A percentile compares a stretch with the other conserved stretches of the same genome.
Evolutionary conservation across 1,284 basidiomycete genomes (phyloP).

Genomic region (Apiotrichum veenhuisii): DNA sequence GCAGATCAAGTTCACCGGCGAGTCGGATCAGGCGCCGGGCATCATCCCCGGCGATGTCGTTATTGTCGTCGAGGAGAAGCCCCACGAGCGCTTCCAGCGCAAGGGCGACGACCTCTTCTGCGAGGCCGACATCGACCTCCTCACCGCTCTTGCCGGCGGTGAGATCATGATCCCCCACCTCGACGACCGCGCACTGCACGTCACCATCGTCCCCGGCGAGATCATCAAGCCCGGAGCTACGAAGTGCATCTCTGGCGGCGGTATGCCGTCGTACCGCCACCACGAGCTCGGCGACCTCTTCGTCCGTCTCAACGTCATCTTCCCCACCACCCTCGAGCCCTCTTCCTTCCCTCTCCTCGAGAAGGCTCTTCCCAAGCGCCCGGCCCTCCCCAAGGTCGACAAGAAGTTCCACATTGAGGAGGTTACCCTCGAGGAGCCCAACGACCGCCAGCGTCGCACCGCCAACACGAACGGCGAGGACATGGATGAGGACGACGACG

Average conservation of each 20-base stretch:
- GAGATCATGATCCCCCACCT: conserved; percentile 88
- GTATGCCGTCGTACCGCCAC: conserved; percentile 97
- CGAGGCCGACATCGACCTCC: conserved; percentile 85
- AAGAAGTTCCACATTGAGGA: conserved; percentile 76
- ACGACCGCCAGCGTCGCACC: conserved; percentile 64
- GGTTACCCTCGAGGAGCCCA: conserved; percentile 76
- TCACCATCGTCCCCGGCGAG: conserved; percentile 84
- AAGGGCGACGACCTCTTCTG: conserved; percentile 87
- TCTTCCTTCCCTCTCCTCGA: conserved; percentile 73
- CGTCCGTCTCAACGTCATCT: conserved; percentile 80
- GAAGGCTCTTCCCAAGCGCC: conserved; percentile 77
- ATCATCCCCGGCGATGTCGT: conserved; percentile 92
- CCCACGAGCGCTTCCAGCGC: conserved; percentile 84
- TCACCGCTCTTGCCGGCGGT: conserved; percentile 91
- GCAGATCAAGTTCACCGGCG: conserved; percentile 89
- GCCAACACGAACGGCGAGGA: conserved; percentile 58
- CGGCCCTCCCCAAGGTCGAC: conserved; percentile 63
- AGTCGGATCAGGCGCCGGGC: conserved; percentile 92
- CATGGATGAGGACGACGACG: conserved; percentile 80
- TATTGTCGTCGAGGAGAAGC: conserved; percentile 95
- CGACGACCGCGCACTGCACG: conserved; percentile 82
- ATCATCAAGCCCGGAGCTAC: conserved; percentile 88
- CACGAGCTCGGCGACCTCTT: conserved; percentile 95
- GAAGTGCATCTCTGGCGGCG: conserved; percentile 90
- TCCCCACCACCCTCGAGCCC: conserved; percentile 79